Conservation (phyloP, 192 early-diverging fungal species). For the Coemansia sp. region DNA sequence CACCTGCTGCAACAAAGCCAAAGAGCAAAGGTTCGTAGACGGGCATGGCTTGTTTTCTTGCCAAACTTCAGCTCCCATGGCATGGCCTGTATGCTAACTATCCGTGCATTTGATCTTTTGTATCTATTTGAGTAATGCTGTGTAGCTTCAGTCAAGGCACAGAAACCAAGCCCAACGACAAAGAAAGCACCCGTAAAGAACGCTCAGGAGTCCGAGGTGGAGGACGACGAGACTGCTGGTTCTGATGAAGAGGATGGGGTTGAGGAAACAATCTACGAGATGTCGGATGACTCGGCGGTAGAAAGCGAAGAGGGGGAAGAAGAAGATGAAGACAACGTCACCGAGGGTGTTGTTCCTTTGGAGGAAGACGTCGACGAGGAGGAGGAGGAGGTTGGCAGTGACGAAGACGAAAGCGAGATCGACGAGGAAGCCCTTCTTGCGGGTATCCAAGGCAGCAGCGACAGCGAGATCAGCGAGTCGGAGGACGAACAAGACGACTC, state of each 20-base stretch:
- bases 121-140: neutral
- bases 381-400: constrained; percentile 23
- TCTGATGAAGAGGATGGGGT: constrained; percentile 43
- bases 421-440: constrained; percentile 47
- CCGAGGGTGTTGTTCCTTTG: constrained; percentile 19
- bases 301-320: constrained; percentile 37
- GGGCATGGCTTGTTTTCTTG: neutral
- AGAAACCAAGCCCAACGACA: constrained; percentile 7
- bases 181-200: constrained; percentile 31
- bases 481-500: constrained; percentile 25
- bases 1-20: constrained; percentile 20
- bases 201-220: constrained; percentile 34
- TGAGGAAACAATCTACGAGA: constrained; percentile 46
- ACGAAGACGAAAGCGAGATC: constrained; percentile 25
- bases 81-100: too few relatives aligned
- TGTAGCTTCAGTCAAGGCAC: constrained; percentile 5
- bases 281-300: constrained; percentile 42
- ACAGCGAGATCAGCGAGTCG: constrained; percentile 39
- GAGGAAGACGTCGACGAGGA: constrained; percentile 14
- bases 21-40: constrained; percentile 17
- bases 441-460: constrained; percentile 35
- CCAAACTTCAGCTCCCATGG: too few relatives aligned
- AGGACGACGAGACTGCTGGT: constrained; percentile 18
- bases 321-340: constrained; percentile 13
- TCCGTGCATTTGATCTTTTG: neutral